Base-by-base conservation (phyloP, 345 rosid species). In the Hibiscus tridactylites region DNA sequence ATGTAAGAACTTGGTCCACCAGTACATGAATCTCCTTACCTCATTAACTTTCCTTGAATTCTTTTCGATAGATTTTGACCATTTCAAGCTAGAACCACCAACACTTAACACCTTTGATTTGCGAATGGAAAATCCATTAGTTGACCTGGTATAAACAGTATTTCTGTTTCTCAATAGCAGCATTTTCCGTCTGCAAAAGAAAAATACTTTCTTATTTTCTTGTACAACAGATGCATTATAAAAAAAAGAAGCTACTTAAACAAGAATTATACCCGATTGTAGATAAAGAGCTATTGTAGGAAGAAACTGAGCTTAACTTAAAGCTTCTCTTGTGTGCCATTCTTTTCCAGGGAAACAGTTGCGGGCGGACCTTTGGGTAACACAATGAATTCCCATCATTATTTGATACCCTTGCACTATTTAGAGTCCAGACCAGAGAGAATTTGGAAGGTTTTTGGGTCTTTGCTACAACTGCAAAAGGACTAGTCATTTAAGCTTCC, bases 51-150 rank as follows among this genome's bases (percentile, higher is more conserved):
- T 89, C 88, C 85, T 90, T 16, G 96, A 89, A 72, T 59, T 83
- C 75, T 82, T 88, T 77, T 91, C 97, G 61, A 91, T 90, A 73
- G 97, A 91, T 83, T 91, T 85, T 70, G 97, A 94, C 99, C 97
- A 94, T 81, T 89, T 95, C 79, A 95, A 85, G 83, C 89, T 91
- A 52, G 94, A 79, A 52, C 99, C 96, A 42, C 90, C 97, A 76
- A 95, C 85, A 81, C 98, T 87, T 74, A 89, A 75, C 37, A 95
- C 97, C 88, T 95, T 90, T 63, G 97, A 89, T 81, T 88, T 92
- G 75, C 84, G 77, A 76, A 92, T 95, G 21, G 99, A 92, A 79
- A 84, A 89, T 47, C 97, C 98, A 82, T 84, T 89, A 60, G 71
- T 84, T 76, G 99, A 92, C 82, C 96, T 87, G 65, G 88, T 87